Evolutionary conservation across 2,329 filamentous ascomycete species (phyloP), one percentile per base, ranked within the genome.

Genomic region (Alternaria ventricosa): DNA sequence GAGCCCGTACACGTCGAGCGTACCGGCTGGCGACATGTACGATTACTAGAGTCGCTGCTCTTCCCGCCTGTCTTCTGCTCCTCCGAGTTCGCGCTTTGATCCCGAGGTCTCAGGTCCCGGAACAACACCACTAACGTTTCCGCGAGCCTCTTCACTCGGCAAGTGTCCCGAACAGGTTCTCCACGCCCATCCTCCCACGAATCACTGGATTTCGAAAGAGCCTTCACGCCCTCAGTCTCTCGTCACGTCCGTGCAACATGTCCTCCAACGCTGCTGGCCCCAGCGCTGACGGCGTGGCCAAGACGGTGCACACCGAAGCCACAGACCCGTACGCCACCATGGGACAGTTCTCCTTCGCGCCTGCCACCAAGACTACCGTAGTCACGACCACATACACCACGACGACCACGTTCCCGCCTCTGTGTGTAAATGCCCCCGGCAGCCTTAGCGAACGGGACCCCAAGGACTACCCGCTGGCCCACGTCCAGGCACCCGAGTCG

Each of bases 361-460:
- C 88, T 28, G 85, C 88, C 15, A 90, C 88, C 12, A 86, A 88
- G 73, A 89, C 88, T 11, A 90, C 88, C 0, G 86, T 89, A 11
- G 89, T 97, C 66, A 97, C 94, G 2, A 97, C 95, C 0, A 97
- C 94, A 0, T 97, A 94, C 1, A 97, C 93, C 1, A 96, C 94
- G 2, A 93, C 90, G 79, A 86, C 93, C 81, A 80, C 84, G 15
- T 96, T 96, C 70, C 94, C 95, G 50, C 93, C 93, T n/a, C 84
- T 97, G 61, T 85, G 92, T 60, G 88, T 97, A 70, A 89, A 89
- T 68, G 88, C 92, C 63, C 91, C 93, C 23, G 88, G 88, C 57
- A 87, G 89, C 55, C 86, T 94, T 33, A 84, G 87, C 63, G 87
- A 90, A 57, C 88, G 97, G 61, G 94, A 98, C 79, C 86, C 91